phyloP scores from a whole-genome alignment of 139 green algal species.

The Gonium pectorale region DNA sequence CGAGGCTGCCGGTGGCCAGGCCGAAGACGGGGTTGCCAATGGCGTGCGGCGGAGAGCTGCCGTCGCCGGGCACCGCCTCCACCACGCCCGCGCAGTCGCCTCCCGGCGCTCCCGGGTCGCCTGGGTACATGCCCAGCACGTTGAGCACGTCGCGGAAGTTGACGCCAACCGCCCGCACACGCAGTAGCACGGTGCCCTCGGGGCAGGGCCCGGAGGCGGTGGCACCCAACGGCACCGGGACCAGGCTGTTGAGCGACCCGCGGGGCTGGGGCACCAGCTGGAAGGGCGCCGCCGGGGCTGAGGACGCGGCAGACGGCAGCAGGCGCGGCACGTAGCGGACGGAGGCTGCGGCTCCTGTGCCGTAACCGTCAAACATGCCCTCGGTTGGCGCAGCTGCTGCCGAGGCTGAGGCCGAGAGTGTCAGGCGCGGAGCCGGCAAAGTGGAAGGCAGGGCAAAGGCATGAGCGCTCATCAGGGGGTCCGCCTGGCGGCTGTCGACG shows the following conservation, averaged over 20 bases:
- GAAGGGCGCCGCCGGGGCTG: conserved; percentile 10
- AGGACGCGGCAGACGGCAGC: conserved; percentile 6
- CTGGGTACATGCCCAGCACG: conserved; percentile 76
- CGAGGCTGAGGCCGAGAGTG: too few relatives aligned
- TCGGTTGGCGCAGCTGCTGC: not conserved
- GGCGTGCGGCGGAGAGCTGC: not conserved
- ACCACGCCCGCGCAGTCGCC: conserved; percentile 70
- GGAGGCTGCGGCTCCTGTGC: not conserved
- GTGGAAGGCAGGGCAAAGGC: too few relatives aligned
- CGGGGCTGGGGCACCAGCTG: conserved; percentile 61
- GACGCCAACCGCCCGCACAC: conserved; percentile 73
- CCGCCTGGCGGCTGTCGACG: not conserved
- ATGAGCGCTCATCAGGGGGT: too few relatives aligned
- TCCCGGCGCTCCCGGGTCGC: conserved; percentile 66
- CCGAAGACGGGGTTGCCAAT: conserved; percentile 83
- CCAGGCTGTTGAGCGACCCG: conserved; percentile 64
- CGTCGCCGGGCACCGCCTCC: not conserved
- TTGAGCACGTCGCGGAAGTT: conserved; percentile 86
- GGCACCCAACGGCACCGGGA: conserved; percentile 43
- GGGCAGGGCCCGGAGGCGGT: not conserved
- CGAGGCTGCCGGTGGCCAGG: conserved; percentile 80
- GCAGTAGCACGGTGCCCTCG: conserved; percentile 53
- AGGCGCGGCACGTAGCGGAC: conserved; percentile 36
- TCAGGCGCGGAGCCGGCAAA: too few relatives aligned
- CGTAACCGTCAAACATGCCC: conserved; percentile 47